Evolutionary conservation across 352 stramenopile genomes (phyloP), one percentile per base, ranked within the genome.

Genomic region (Phytophthora nicotianae): DNA sequence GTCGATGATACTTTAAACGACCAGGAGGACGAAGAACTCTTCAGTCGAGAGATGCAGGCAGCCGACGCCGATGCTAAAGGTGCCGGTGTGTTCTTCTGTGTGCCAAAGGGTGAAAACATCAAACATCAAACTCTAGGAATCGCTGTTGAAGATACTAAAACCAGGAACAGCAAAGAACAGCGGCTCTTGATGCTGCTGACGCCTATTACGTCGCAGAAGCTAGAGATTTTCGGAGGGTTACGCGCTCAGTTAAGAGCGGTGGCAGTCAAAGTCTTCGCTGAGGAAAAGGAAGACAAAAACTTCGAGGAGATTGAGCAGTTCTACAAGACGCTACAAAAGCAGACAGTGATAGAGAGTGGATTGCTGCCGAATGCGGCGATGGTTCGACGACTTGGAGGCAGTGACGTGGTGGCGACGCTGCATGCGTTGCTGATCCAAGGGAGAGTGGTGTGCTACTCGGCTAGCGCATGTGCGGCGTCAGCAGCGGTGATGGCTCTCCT

Each of bases 361-460:
- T 67, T 75, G 3, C 60, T 90, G 16, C 84, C 84, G 0, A 57
- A 82, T n/a, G 68, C 80, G 20, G 63, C 64, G 21, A 61, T 91
- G 16, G 62, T 89, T 35, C 70, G 71, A 0, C 64, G 79, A 27
- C 52, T 91, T 26, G 58, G 68, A 55, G 79, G 75, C 14, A 77
- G 77, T 11, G 78, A 94, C 32, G 58, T 95, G 8, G 45, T 95
- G 23, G 83, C 78, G 9, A 74, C 90, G 7, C 49, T 95, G 29
- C 79, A 84, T 7, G 80, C 90, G 8, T 27, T 96, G 1, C 35
- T 95, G 20, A 45, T 95, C 5, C 83, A 95, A 70, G 88, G 88
- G 0, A 77, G 88, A 5, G 70, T 95, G 4, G 76, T 91, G 23
- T 93, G 90, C 49, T 95, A 84, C 68, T 91, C 86, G 3, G 66